Conservation (phyloP, 371 early-diverging fungal species). For the Mortierella sp. region DNA sequence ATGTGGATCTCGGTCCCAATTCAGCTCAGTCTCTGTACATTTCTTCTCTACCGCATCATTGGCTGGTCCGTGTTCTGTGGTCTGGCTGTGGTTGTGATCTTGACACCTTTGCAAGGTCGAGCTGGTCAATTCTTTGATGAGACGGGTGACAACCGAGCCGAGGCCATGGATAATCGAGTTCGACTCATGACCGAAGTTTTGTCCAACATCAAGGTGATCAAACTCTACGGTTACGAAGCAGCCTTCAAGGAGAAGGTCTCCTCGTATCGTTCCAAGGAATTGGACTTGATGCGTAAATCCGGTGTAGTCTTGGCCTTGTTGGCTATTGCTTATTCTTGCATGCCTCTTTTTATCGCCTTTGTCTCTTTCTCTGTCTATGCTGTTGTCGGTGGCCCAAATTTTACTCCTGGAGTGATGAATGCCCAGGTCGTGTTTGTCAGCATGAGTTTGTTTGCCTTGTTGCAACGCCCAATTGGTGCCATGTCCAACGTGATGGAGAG, state of each 20-base stretch:
- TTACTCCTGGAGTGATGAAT: conserved; percentile 45
- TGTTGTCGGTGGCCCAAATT: neutral
- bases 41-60: conserved; percentile 57
- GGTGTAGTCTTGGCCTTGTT: neutral
- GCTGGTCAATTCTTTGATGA: conserved; percentile 80
- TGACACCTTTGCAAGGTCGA: conserved; percentile 70
- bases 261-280: conserved; percentile 54
- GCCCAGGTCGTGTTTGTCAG: conserved; percentile 70
- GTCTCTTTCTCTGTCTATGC: conserved; percentile 71
- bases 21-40: too few relatives aligned
- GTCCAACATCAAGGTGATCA: conserved; percentile 93
- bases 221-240: conserved; percentile 79
- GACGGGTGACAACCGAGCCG: too few relatives aligned
- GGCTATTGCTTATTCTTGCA: conserved; percentile 24
- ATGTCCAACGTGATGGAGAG: conserved; percentile 67
- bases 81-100: conserved; percentile 50
- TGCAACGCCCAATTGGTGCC: conserved; percentile 71
- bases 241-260: conserved; percentile 20
- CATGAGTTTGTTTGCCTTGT: conserved; percentile 75
- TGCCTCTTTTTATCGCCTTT: conserved; percentile 85
- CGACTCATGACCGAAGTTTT: conserved; percentile 79
- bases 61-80: conserved; percentile 65
- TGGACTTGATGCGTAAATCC: conserved; percentile 64
- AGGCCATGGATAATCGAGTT: conserved; percentile 40
- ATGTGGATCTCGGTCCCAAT: conserved; percentile 35